Conservation (phyloP, 352 stramenopile genomes). For the Labyrinthula sp. region DNA sequence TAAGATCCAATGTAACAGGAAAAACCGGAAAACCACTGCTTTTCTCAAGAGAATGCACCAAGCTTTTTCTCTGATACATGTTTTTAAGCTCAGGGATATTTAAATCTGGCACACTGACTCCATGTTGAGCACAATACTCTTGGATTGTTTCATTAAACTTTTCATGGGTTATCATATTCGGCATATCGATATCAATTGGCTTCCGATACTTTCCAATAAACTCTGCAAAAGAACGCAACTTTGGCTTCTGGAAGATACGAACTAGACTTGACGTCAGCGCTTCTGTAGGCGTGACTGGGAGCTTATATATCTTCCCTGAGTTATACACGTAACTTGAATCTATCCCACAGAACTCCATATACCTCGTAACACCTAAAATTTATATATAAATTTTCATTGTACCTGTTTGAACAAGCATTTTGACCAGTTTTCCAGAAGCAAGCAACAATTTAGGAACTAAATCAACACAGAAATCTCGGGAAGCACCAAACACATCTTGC, state of each 20-base stretch:
- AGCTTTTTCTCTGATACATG: conserved; percentile 35
- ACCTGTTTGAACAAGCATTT: conserved; percentile 71
- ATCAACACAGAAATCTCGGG: conserved; percentile 98
- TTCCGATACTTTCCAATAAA: conserved; percentile 47
- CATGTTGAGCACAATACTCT: conserved; percentile 76
- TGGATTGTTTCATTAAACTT: conserved; percentile 32
- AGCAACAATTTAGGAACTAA: conserved; percentile 99
- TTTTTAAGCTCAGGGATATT: conserved; percentile 32
- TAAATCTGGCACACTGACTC: no score
- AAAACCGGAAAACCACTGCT: conserved; percentile 26
- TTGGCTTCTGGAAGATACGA: conserved; percentile 96
- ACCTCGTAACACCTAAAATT: conserved; percentile 92
- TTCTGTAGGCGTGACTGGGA: conserved; percentile 86
- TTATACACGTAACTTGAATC: conserved; percentile 96
- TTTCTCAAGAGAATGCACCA: conserved; percentile 24
- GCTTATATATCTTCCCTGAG: conserved; percentile 47
- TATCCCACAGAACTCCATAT: conserved; percentile 97
- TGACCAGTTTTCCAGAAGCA: conserved; percentile 95
- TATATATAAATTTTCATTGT: conserved; percentile 35
- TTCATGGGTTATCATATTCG: conserved; percentile 48
- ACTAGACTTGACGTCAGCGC: conserved; percentile 84
- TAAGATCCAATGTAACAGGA: conserved; percentile 16
- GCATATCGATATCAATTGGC: conserved; percentile 67
- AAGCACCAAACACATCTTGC: conserved; percentile 52
- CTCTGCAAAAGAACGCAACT: conserved; percentile 92